phyloP scores from a whole-genome alignment of 805 yeast genomes.

The Starmerella bombi region DNA sequence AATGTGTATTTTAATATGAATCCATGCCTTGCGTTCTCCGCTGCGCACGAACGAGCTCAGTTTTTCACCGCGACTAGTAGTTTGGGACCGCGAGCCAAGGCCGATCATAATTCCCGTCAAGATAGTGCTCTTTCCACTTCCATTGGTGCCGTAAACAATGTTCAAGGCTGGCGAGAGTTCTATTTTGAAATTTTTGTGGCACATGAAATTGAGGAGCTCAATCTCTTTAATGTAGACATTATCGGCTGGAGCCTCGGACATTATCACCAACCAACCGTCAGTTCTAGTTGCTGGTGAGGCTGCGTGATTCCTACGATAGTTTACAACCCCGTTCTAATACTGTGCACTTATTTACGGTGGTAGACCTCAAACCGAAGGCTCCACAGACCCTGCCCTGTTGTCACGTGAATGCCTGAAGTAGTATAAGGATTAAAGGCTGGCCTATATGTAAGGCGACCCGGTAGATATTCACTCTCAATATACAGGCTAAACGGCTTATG shows the following conservation, averaged over 20 bases:
- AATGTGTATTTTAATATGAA: conserved; percentile 42
- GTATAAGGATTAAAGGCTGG: too few relatives aligned
- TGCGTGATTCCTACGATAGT: too few relatives aligned
- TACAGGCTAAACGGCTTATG: too few relatives aligned
- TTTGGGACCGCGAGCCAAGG: conserved; percentile 75
- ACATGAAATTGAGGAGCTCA: conserved; percentile 33
- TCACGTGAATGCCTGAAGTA: too few relatives aligned
- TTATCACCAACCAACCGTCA: too few relatives aligned
- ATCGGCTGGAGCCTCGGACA: background rate
- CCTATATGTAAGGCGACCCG: too few relatives aligned
- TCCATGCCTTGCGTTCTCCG: conserved; percentile 56
- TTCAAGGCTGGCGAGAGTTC: conserved; percentile 68
- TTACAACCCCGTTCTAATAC: too few relatives aligned
- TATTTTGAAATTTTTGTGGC: conserved; percentile 63
- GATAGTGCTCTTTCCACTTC: conserved; percentile 82
- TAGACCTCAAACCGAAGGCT: too few relatives aligned
- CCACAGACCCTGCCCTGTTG: too few relatives aligned
- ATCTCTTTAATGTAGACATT: conserved; percentile 42
- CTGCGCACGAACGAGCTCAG: conserved; percentile 60
- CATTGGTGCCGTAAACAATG: conserved; percentile 80
- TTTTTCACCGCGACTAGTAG: conserved; percentile 71
- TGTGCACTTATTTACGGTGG: too few relatives aligned
- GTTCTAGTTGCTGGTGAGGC: too few relatives aligned
- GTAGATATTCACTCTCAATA: too few relatives aligned
- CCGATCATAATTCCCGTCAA: conserved; percentile 79